Conservation (phyloP, 2,329 filamentous ascomycete species). For the Periconia sp. region DNA sequence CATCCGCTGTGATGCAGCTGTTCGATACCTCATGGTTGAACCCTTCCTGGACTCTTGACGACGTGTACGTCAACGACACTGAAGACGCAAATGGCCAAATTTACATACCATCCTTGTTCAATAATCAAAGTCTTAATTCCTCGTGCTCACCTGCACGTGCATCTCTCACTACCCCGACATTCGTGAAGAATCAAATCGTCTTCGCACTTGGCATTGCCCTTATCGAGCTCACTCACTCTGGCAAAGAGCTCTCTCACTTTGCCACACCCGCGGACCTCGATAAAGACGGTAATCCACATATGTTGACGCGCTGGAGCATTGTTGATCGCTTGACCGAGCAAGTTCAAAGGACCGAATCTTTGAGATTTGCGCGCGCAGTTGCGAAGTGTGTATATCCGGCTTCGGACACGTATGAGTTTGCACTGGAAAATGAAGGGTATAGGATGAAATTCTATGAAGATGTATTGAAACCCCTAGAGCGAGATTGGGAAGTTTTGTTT, state of each 20-base stretch:
- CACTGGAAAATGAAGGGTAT: constrained; percentile 3
- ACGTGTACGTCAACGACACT: not conserved
- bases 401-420: not conserved
- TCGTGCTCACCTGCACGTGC: not conserved
- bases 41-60: constrained; percentile 2
- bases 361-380: constrained; percentile 2
- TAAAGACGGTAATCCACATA: constrained; percentile 1
- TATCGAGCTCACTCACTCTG: constrained; percentile 11
- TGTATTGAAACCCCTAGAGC: constrained; percentile 1
- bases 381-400: constrained; percentile 3
- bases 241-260: constrained; percentile 2
- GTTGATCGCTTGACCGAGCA: not conserved
- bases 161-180: not conserved
- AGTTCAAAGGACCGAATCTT: constrained; percentile 2
- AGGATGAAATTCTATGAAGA: constrained; percentile 2
- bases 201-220: constrained; percentile 17
- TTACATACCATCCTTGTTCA: not conserved
- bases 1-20: constrained; percentile 7
- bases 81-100: not conserved
- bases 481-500: constrained; percentile 4
- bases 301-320: constrained; percentile 1
- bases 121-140: not conserved
- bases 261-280: constrained; percentile 9
- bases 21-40: constrained; percentile 8
- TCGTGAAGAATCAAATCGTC: constrained; percentile 11